Conservation (phyloP, 1,284 basidiomycete genomes). For the Hymenochaete sp. region DNA sequence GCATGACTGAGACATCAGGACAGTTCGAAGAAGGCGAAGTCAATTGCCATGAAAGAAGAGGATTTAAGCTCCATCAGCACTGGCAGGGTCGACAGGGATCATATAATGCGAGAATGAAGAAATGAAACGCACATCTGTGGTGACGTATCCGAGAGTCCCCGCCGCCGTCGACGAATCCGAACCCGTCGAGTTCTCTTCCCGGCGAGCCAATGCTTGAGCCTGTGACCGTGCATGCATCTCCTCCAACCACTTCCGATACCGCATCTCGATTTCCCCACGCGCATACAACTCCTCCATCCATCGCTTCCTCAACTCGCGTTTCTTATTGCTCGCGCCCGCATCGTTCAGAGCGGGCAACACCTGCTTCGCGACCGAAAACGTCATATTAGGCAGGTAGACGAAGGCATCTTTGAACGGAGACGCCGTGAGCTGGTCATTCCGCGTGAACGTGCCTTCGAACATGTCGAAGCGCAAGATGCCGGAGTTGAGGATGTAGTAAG, state of each 20-base stretch:
- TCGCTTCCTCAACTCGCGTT: slow-evolving; percentile 15
- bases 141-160: slow-evolving; percentile 60
- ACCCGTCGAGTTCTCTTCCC: slow-evolving; percentile 5
- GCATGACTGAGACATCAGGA: slow-evolving; percentile 11
- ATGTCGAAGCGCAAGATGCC: slow-evolving; percentile 73
- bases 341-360: slow-evolving; percentile 44
- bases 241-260: slow-evolving; percentile 46
- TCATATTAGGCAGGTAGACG: slow-evolving; percentile 47
- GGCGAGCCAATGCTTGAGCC: background rate
- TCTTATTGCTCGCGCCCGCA: slow-evolving; percentile 24
- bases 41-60: too few species aligned
- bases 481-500: slow-evolving; percentile 55
- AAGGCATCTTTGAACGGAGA: slow-evolving; percentile 58
- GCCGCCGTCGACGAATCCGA: too few species aligned
- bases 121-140: slow-evolving; percentile 44
- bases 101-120: slow-evolving; percentile 3
- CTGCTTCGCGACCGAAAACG: slow-evolving; percentile 39
- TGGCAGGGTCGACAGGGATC: background rate
- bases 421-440: slow-evolving; percentile 70
- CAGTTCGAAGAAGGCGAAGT: too few species aligned
- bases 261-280: slow-evolving; percentile 41
- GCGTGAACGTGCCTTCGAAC: slow-evolving; percentile 59
- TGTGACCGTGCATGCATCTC: slow-evolving; percentile 33
- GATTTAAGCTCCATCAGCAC: background rate
- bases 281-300: slow-evolving; percentile 36